A percentile compares a stretch with the other conserved stretches of the same genome.
Conservation (phyloP, 1,139 yeast species). For the Arxiozyma telluris region DNA sequence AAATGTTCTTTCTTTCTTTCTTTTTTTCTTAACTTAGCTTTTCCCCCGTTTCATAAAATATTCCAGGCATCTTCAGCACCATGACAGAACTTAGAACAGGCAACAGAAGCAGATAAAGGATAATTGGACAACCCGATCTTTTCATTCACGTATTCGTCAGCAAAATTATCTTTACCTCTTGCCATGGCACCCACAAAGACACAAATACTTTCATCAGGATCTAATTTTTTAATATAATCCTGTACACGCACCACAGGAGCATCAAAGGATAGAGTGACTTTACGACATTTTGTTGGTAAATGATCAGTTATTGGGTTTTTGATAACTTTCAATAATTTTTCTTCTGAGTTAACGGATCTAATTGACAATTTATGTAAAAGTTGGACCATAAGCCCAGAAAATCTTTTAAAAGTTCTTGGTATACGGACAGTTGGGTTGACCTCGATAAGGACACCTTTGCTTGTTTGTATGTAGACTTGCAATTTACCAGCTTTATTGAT, state of each 20-base stretch:
- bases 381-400: slow-evolving; percentile 96
- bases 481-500: slow-evolving; percentile 94
- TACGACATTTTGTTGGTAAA: slow-evolving; percentile 90
- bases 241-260: slow-evolving; percentile 83
- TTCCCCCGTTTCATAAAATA: slow-evolving; percentile 38
- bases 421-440: slow-evolving; percentile 94
- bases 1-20: too few species aligned
- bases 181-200: slow-evolving; percentile 99
- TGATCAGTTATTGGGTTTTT: slow-evolving; percentile 97
- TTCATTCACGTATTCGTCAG: slow-evolving; percentile 94
- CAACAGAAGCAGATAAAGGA: slow-evolving; percentile 94
- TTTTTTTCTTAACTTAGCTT: neutral
- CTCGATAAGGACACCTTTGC: slow-evolving; percentile 87
- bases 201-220: slow-evolving; percentile 86
- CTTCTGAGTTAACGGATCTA: slow-evolving; percentile 90
- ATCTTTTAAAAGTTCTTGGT: slow-evolving; percentile 95
- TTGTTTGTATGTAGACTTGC: slow-evolving; percentile 93
- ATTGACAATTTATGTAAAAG: slow-evolving; percentile 84
- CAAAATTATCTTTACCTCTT: slow-evolving; percentile 92
- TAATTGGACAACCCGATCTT: slow-evolving; percentile 92
- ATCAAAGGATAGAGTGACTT: slow-evolving; percentile 87
- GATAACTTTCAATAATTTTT: slow-evolving; percentile 83
- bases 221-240: slow-evolving; percentile 74
- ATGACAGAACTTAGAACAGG: slow-evolving; percentile 95
- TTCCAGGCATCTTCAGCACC: slow-evolving; percentile 98